Percentiles rank a stretch among this genome's conserved stretches.
These are phyloP conservation scores for Daldinia vernicosa DNA, from an alignment of 495 filamentous ascomycete genomes.

Conservation along the genomic window DNA sequence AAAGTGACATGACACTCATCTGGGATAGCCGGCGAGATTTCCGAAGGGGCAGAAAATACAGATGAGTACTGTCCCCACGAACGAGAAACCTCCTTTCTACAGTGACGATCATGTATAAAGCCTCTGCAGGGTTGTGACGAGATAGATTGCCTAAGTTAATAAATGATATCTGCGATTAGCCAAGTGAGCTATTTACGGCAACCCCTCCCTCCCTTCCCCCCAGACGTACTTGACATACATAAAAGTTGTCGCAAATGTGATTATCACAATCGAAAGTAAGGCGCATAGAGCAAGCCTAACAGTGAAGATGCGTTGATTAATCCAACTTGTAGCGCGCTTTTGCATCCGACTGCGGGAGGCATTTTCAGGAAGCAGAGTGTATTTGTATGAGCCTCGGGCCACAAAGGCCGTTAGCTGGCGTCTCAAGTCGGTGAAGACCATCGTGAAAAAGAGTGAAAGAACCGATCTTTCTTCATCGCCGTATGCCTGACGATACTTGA, in stretches of 20 bases:
- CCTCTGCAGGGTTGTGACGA: constrained; percentile 62
- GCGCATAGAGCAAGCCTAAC: constrained; percentile 20
- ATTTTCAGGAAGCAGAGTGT: constrained; percentile 41
- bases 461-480: constrained; percentile 38
- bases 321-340: constrained; percentile 13
- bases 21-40: constrained; percentile 66
- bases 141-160: constrained; percentile 32
- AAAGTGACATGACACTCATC: constrained; percentile 75
- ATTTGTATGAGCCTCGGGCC: constrained; percentile 31
- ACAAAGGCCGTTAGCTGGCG: constrained; percentile 31
- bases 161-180: constrained; percentile 24
- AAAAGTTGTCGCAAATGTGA: constrained; percentile 20
- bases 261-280: constrained; percentile 19
- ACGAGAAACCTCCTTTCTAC: constrained; percentile 63
- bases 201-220: neutral
- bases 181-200: constrained; percentile 33
- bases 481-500: constrained; percentile 7
- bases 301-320: constrained; percentile 1
- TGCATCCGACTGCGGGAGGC: neutral
- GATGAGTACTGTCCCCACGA: constrained; percentile 90
- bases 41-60: constrained; percentile 75
- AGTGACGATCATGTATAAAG: constrained; percentile 68
- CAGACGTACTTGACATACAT: constrained; percentile 31
- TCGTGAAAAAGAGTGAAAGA: constrained; percentile 23
- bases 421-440: constrained; percentile 41